These are phyloP conservation scores for Triticum dicoccoides DNA, from an alignment of 176 grass and related monocot species.

Conservation along the genomic window DNA sequence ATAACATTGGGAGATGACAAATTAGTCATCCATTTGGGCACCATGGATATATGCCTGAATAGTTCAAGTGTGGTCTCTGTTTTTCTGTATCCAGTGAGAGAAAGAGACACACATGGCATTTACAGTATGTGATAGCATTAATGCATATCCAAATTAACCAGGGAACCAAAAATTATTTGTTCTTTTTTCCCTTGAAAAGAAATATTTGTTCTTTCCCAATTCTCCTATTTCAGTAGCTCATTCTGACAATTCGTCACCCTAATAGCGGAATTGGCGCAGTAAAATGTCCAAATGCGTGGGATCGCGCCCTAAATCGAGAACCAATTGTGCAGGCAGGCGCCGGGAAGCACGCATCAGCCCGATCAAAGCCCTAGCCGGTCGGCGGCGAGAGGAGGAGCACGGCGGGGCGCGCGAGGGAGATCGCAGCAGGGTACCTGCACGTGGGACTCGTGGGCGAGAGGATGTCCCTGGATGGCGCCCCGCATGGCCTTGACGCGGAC, in stretches of 20 bases:
- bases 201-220: not conserved
- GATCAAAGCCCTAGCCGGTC: constrained; percentile 21
- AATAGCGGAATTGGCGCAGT: not conserved
- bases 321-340: not conserved
- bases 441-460: too few species aligned
- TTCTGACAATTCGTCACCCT: not conserved
- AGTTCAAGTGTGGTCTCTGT: not conserved
- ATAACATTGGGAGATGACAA: not conserved
- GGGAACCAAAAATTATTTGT: not conserved
- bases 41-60: not conserved
- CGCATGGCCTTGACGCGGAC: constrained; percentile 65
- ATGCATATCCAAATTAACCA: not conserved
- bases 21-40: too few species aligned
- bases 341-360: not conserved
- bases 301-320: not conserved
- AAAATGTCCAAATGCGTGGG: not conserved
- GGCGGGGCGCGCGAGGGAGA: not conserved
- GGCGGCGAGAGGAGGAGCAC: not conserved
- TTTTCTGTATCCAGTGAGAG: not conserved
- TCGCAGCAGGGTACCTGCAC: not conserved
- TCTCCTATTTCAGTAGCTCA: not conserved
- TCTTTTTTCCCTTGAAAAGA: too few species aligned
- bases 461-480: constrained; percentile 26
- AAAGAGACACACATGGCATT: not conserved
- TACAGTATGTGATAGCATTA: not conserved